A percentile compares a stretch with the other conserved stretches of the same genome.
Conservation (phyloP, 257 asterid species). For the Gentiana macrophylla region DNA sequence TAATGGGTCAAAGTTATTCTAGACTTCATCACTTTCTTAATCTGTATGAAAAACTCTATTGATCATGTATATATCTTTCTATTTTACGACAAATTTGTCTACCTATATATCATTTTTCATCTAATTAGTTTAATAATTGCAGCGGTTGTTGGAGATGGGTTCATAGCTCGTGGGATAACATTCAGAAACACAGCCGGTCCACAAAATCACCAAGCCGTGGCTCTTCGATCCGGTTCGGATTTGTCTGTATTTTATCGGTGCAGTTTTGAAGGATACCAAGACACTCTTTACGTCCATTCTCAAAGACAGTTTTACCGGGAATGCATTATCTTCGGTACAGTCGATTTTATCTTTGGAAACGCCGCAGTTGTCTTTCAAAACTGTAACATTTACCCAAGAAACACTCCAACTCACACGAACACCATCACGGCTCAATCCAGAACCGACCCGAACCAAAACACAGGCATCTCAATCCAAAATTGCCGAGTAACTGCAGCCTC, state of each 20-base stretch:
- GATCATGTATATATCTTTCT: no score
- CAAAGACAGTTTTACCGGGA: constrained; percentile 61
- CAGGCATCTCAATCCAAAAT: constrained; percentile 66
- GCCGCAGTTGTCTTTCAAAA: constrained; percentile 80
- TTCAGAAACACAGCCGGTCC: constrained; percentile 81
- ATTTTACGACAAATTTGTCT: no score
- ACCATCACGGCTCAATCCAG: constrained; percentile 79
- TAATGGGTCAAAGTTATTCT: no score
- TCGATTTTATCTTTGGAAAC: constrained; percentile 81
- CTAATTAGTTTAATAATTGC: neutral
- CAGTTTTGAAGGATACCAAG: constrained; percentile 85
- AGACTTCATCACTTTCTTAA: no score
- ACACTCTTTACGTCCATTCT: constrained; percentile 64
- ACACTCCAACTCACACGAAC: constrained; percentile 56
- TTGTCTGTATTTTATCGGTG: constrained; percentile 71
- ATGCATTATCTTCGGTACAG: constrained; percentile 76
- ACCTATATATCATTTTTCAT: no score
- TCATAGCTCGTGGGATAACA: constrained; percentile 61
- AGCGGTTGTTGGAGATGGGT: constrained; percentile 32
- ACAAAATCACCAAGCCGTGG: constrained; percentile 70
- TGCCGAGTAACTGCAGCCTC: constrained; percentile 47
- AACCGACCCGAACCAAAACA: constrained; percentile 64
- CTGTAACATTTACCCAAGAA: constrained; percentile 52
- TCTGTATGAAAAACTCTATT: no score
- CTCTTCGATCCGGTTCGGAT: constrained; percentile 75